phyloP scores from a whole-genome alignment of 768 basidiomycete genomes.

The Tricholoma bakamatsutake region DNA sequence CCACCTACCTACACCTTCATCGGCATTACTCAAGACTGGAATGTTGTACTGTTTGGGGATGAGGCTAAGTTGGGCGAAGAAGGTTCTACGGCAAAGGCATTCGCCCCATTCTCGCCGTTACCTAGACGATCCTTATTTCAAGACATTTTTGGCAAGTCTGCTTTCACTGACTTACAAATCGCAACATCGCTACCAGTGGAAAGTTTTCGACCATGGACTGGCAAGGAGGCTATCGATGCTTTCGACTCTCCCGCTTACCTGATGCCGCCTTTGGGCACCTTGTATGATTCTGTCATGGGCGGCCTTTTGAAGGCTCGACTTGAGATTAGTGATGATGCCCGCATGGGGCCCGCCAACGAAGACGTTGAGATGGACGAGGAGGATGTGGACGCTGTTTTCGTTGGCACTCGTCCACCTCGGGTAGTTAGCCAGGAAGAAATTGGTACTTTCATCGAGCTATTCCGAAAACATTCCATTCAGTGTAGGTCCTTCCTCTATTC shows the following conservation, averaged over 20 bases:
- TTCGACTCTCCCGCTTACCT: slow-evolving; percentile 73
- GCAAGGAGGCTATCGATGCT: slow-evolving; percentile 37
- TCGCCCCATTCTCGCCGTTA: slow-evolving; percentile 21
- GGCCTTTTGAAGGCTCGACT: slow-evolving; percentile 27
- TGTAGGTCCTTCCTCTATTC: slow-evolving; percentile 25
- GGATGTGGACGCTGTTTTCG: slow-evolving; percentile 9
- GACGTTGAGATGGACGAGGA: slow-evolving; percentile 42
- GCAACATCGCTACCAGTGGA: slow-evolving; percentile 9
- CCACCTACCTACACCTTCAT: slow-evolving; percentile 48
- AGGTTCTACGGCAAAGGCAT: slow-evolving; percentile 34
- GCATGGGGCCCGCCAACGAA: slow-evolving; percentile 21
- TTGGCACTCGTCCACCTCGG: slow-evolving; percentile 18
- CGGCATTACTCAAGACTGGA: slow-evolving; percentile 64
- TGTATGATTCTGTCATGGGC: slow-evolving; percentile 57
- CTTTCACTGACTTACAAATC: slow-evolving; percentile 37
- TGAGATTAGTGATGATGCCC: slow-evolving; percentile 3
- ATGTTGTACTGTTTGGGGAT: slow-evolving; percentile 66
- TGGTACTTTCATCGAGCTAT: slow-evolving; percentile 53
- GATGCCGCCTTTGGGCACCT: slow-evolving; percentile 62
- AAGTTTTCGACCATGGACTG: slow-evolving; percentile 17
- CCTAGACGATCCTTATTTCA: slow-evolving; percentile 66
- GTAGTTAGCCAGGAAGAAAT: slow-evolving; percentile 52
- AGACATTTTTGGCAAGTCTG: slow-evolving; percentile 84
- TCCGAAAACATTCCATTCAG: slow-evolving; percentile 44
- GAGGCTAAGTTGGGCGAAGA: slow-evolving; percentile 34